phyloP scores from a whole-genome alignment of 495 filamentous ascomycete species.

The Rhizodiscina lignyota region DNA sequence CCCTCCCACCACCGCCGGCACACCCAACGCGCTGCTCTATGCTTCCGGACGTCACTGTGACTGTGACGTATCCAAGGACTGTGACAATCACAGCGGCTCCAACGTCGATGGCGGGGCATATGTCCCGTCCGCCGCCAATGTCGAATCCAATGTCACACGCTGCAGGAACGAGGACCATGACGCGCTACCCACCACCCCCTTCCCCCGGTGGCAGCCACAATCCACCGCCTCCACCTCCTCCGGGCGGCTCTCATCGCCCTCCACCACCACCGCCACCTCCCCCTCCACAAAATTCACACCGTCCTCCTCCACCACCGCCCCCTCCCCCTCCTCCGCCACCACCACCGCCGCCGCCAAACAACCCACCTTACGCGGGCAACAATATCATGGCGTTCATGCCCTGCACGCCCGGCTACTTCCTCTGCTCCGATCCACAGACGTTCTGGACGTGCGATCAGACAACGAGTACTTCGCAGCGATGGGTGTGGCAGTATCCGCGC shows the following conservation, averaged over 20 bases:
- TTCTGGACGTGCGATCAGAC: not conserved
- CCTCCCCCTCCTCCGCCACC: too few species aligned
- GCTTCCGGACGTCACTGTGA: not conserved
- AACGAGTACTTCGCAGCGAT: not conserved
- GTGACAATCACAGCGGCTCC: not conserved
- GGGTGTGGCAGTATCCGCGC: not conserved
- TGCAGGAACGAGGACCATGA: too few species aligned
- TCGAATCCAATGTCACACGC: too few species aligned
- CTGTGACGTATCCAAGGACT: not conserved
- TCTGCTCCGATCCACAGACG: not conserved
- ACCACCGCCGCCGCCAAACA: too few species aligned
- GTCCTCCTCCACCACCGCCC: too few species aligned
- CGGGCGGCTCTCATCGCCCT: too few species aligned
- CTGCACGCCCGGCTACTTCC: conserved; percentile 1
- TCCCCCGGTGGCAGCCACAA: not conserved
- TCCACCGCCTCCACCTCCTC: too few species aligned
- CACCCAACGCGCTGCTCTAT: not conserved
- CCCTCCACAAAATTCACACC: too few species aligned
- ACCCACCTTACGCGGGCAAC: not conserved
- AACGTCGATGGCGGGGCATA: not conserved
- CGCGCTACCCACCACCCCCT: not conserved
- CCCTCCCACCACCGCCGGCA: not conserved
- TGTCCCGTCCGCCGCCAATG: not conserved
- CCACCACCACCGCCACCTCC: too few species aligned
- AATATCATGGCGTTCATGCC: not conserved